phyloP scores from a whole-genome alignment of 768 basidiomycete genomes.

The Trametes coccinea region DNA sequence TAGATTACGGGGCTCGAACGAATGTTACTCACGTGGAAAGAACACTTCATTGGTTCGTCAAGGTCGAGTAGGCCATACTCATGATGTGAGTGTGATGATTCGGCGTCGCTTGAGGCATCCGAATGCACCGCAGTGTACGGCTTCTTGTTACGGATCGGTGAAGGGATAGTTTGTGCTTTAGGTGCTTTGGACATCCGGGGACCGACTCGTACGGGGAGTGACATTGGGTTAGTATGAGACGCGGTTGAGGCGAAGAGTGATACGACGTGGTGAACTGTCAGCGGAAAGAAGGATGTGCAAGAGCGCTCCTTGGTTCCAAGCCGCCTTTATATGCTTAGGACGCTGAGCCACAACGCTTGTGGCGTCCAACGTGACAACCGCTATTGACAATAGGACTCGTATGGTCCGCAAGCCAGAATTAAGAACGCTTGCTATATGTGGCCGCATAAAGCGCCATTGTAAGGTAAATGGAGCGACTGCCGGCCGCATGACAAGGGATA shows the following conservation, averaged over 20 bases:
- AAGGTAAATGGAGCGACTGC: neutral
- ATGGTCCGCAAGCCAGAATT: neutral
- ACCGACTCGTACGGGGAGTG: neutral
- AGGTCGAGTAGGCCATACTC: conserved; percentile 12
- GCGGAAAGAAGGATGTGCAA: neutral
- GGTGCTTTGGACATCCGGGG: neutral
- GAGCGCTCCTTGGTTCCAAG: neutral
- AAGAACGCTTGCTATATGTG: conserved; percentile 1
- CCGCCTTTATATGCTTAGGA: neutral
- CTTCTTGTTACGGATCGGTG: neutral
- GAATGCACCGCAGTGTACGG: neutral
- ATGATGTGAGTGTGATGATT: conserved; percentile 9
- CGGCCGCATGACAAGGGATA: no score
- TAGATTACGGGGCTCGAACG: neutral
- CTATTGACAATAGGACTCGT: neutral
- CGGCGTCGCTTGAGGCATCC: conserved; percentile 9
- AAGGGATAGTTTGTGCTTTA: neutral
- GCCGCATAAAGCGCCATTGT: neutral
- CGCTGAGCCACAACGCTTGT: conserved; percentile 4
- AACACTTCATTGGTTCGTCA: conserved; percentile 37
- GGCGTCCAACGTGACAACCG: conserved; percentile 4
- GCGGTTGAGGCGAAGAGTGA: neutral
- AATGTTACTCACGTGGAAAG: conserved; percentile 47
- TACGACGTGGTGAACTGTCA: neutral
- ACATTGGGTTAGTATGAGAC: neutral